A percentile compares a stretch with the other conserved stretches of the same genome.
These are phyloP conservation scores for Clavispora carvajalis DNA, from an alignment of 805 yeast species.

Conservation along the genomic window DNA sequence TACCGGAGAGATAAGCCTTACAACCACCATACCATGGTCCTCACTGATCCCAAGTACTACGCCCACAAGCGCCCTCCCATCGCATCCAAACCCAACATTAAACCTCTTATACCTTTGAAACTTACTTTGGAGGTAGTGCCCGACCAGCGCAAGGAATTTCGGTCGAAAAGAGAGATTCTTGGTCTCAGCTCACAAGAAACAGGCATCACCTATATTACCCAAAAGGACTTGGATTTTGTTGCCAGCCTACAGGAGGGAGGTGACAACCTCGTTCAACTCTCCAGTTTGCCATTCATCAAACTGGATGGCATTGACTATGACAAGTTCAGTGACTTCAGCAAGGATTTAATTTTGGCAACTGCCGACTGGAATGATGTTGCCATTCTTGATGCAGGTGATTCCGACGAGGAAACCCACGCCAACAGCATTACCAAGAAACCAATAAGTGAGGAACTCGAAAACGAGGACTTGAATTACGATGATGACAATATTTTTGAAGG, in stretches of 20 bases:
- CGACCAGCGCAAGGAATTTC: constrained; percentile 55
- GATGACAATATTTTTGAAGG: constrained; percentile 80
- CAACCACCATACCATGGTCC: constrained; percentile 61
- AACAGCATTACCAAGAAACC: background rate
- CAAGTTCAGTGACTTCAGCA: constrained; percentile 39
- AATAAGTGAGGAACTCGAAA: constrained; percentile 6
- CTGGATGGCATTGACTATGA: constrained; percentile 32
- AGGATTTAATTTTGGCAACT: constrained; percentile 59
- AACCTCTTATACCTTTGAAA: constrained; percentile 55
- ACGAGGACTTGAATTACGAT: constrained; percentile 43
- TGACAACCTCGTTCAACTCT: constrained; percentile 12
- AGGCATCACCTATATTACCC: constrained; percentile 21
- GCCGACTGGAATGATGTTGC: constrained; percentile 75
- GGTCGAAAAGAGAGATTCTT: constrained; percentile 18
- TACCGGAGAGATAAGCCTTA: constrained; percentile 52
- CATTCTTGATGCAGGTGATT: constrained; percentile 47
- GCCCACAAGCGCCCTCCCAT: constrained; percentile 48
- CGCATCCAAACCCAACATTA: constrained; percentile 23
- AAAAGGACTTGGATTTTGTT: constrained; percentile 28
- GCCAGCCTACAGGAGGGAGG: constrained; percentile 20
- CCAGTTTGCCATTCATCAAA: constrained; percentile 27
- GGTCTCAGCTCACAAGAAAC: background rate
- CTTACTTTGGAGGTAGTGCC: constrained; percentile 54
- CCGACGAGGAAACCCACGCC: constrained; percentile 5
- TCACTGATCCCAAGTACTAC: constrained; percentile 54